Evolutionary conservation across 352 stramenopile genomes (phyloP).

Genomic region (Phytophthora tentaculata): DNA sequence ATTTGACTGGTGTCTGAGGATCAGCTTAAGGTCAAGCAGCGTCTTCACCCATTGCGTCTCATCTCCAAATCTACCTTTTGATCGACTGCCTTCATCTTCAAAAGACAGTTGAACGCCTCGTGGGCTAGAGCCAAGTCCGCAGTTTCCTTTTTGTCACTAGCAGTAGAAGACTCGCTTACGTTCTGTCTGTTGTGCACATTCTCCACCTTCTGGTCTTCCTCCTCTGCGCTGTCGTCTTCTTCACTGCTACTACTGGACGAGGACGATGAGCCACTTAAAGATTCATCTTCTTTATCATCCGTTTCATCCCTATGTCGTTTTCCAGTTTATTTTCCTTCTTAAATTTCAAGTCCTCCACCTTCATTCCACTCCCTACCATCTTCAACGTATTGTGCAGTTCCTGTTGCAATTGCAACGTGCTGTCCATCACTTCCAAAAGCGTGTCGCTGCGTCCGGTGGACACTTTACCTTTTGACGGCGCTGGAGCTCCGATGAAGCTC

Average conservation of each 20-base stretch:
- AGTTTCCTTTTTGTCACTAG: background rate
- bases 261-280: background rate
- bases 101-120: slow-evolving; percentile 12
- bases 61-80: slow-evolving; percentile 11
- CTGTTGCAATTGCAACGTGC: slow-evolving; percentile 15
- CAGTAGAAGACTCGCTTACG: background rate
- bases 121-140: slow-evolving; percentile 25
- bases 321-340: slow-evolving; percentile 1
- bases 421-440: slow-evolving; percentile 26
- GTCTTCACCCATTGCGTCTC: slow-evolving; percentile 16
- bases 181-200: slow-evolving; percentile 16
- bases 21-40: slow-evolving; percentile 16
- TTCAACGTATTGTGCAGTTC: slow-evolving; percentile 15
- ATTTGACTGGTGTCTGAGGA: slow-evolving; percentile 26
- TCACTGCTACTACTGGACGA: slow-evolving; percentile 3
- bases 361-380: slow-evolving; percentile 19
- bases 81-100: slow-evolving; percentile 9
- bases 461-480: slow-evolving; percentile 16
- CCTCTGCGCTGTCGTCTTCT: background rate
- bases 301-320: slow-evolving; percentile 7
- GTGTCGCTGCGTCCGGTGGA: slow-evolving; percentile 12
- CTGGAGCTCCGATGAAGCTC: slow-evolving; percentile 33
- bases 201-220: slow-evolving; percentile 4
- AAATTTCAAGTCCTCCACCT: slow-evolving; percentile 6
- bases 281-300: background rate